phyloP scores from a whole-genome alignment of 495 filamentous ascomycete genomes.

The Podospora tetraspora region DNA sequence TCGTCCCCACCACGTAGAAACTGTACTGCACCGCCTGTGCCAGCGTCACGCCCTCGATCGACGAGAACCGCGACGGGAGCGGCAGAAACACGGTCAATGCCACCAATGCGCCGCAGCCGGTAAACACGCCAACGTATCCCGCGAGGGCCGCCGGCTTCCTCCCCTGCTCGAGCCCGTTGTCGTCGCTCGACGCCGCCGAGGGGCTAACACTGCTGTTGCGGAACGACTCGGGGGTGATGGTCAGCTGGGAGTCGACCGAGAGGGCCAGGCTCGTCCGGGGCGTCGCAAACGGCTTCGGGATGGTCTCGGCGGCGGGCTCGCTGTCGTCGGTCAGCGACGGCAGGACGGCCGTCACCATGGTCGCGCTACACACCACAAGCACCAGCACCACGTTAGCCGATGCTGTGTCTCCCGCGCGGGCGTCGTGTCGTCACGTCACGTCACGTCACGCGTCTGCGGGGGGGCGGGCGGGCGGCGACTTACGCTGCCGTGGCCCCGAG shows the following conservation, averaged over 20 bases:
- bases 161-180: constrained; percentile 10
- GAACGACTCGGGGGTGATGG: constrained; percentile 55
- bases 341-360: constrained; percentile 95
- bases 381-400: constrained; percentile 4
- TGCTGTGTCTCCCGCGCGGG: not conserved
- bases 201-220: constrained; percentile 21
- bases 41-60: constrained; percentile 58
- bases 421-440: not conserved
- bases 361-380: constrained; percentile 46
- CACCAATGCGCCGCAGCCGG: constrained; percentile 84
- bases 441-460: not conserved
- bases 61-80: constrained; percentile 70
- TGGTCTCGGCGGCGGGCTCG: constrained; percentile 23
- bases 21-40: constrained; percentile 66
- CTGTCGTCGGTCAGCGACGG: constrained; percentile 68
- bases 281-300: constrained; percentile 11
- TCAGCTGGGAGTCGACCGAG: constrained; percentile 58
- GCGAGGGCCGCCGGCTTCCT: constrained; percentile 60
- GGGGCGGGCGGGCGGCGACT: constrained; percentile 22
- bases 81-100: constrained; percentile 78
- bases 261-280: constrained; percentile 36
- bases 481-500: constrained; percentile 81
- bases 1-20: constrained; percentile 74
- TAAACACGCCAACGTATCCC: constrained; percentile 86
- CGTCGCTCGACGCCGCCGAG: constrained; percentile 6